Evolutionary conservation across 352 stramenopile species (phyloP).

Genomic region (Pythium brassicae): DNA sequence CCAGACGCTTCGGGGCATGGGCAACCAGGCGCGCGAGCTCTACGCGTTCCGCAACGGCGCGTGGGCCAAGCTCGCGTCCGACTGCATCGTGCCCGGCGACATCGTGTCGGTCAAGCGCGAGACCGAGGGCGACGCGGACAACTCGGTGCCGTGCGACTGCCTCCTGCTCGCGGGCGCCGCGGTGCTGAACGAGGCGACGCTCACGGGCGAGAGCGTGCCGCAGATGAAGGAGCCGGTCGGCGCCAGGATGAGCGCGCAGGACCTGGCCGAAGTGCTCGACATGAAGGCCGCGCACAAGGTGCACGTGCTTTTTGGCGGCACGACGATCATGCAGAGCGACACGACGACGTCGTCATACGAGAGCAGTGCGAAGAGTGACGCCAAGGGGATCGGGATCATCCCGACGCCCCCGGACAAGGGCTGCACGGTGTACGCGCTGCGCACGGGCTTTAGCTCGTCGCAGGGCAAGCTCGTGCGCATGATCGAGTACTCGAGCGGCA

Average conservation of each 20-base stretch:
- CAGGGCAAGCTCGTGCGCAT: conserved; percentile 98
- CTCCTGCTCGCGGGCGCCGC: conserved; percentile 93
- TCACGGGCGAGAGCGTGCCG: conserved; percentile 98
- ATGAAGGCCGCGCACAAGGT: conserved; percentile 89
- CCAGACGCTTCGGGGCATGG: conserved; percentile 93
- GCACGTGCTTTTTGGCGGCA: conserved; percentile 92
- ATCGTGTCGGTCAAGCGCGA: conserved; percentile 91
- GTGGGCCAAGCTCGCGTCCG: conserved; percentile 83
- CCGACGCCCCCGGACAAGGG: conserved; percentile 87
- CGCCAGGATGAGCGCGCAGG: conserved; percentile 66
- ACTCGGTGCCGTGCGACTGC: conserved; percentile 93
- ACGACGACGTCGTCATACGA: conserved; percentile 29
- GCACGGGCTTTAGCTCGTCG: conserved; percentile 96
- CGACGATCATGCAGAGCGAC: conserved; percentile 87
- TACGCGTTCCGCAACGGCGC: conserved; percentile 87
- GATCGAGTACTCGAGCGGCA: conserved; percentile 97
- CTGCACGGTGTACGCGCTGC: conserved; percentile 92
- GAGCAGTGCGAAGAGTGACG: background rate
- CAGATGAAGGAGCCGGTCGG: conserved; percentile 96
- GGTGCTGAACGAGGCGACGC: conserved; percentile 98
- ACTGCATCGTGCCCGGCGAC: conserved; percentile 91
- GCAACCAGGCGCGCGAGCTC: conserved; percentile 81
- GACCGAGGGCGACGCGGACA: conserved; percentile 74
- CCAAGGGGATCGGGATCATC: conserved; percentile 35
- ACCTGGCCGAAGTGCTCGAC: conserved; percentile 66